Evolutionary conservation across 805 yeast species (phyloP), one percentile per base, ranked within the genome.

Genomic region (Myxozyma udenii): DNA sequence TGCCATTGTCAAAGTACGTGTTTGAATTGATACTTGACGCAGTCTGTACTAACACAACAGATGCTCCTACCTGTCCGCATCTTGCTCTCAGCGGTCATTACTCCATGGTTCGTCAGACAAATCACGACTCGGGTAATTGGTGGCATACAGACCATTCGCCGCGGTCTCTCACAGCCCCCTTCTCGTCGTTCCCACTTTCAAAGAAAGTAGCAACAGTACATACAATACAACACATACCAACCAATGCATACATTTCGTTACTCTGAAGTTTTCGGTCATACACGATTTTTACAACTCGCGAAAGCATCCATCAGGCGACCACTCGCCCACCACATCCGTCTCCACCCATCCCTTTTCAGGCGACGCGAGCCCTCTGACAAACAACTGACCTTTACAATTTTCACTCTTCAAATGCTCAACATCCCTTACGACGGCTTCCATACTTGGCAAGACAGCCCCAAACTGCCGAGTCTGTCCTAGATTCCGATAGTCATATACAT

Each of bases 51-150:
- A 2, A 28, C 32, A 11, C 21, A n/a, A 50, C 67, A 57, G 62
- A 71, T 75, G 7, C 62, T 77, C 21, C 66, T 81, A 54, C 87
- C 87, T 0, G 45, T 80, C 2, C 69, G 88, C 48, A 68, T 81
- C 1, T 64, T 74, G 7, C 51, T 78, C 19, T 78, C 83, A 37
- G 61, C 83, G 44, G 62, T 74, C 42, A 66, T 76, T 30, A 81
- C 81, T 68, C 87, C 87, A 2, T 71, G 74, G 71, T 78, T 80
- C 57, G 81, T 87, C 3, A 66, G 72, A 45, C 73, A 74, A 59
- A 64, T 77, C n/a, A n/a, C n/a, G n/a, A n/a, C n/a, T n/a, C n/a
- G n/a, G n/a, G n/a, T n/a, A n/a, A n/a, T n/a, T n/a, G n/a, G n/a
- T n/a, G n/a, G n/a, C n/a, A n/a, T n/a, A n/a, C n/a, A n/a, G n/a